phyloP scores from a whole-genome alignment of 1,284 basidiomycete species.

The Ustilago hordei region DNA sequence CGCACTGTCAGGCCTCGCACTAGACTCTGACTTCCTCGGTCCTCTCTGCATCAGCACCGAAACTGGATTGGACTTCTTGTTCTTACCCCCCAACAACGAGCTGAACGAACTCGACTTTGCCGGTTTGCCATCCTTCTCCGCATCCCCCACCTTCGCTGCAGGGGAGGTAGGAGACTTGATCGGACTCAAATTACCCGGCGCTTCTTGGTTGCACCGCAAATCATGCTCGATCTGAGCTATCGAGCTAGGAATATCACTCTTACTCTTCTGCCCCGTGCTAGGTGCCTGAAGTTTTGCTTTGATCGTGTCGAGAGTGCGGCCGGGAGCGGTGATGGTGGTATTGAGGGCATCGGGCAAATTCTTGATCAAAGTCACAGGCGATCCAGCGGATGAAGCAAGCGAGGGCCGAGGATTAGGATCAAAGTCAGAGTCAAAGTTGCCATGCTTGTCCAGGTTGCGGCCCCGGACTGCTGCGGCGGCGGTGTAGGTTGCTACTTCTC shows the following conservation, averaged over 20 bases:
- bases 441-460: constrained; percentile 22
- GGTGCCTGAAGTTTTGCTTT: constrained; percentile 34
- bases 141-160: neutral
- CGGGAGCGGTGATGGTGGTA: constrained; percentile 29
- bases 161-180: neutral
- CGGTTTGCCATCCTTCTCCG: neutral
- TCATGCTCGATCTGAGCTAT: constrained; percentile 25
- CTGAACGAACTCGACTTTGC: constrained; percentile 15
- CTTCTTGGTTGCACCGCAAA: constrained; percentile 25
- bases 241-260: constrained; percentile 33
- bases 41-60: constrained; percentile 20
- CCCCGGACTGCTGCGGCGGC: constrained; percentile 23
- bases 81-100: constrained; percentile 14
- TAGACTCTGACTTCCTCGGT: constrained; percentile 4
- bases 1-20: neutral
- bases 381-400: constrained; percentile 7
- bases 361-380: constrained; percentile 26
- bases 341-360: constrained; percentile 30
- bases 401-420: constrained; percentile 15
- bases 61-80: neutral
- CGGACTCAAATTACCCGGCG: constrained; percentile 19
- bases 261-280: constrained; percentile 36
- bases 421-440: constrained; percentile 19
- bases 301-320: constrained; percentile 33
- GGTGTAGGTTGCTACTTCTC: constrained; percentile 29